Conservation (phyloP, 352 stramenopile genomes). For the Thalassiosira delicatula region DNA sequence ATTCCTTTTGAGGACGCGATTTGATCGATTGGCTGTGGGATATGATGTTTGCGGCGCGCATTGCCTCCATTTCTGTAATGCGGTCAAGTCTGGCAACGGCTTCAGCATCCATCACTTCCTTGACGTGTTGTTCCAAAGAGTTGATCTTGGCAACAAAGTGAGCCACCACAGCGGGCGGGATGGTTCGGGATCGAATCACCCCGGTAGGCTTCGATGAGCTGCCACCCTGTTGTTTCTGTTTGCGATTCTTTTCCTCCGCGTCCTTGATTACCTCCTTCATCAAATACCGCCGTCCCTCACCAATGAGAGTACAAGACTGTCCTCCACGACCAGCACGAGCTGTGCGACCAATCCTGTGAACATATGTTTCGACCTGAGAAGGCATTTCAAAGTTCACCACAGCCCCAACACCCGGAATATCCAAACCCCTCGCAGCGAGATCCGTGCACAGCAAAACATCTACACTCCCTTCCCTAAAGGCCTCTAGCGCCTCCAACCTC, state of each 20-base stretch:
- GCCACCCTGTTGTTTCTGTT: conserved; percentile 44
- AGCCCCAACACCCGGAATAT: conserved; percentile 96
- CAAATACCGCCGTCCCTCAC: conserved; percentile 83
- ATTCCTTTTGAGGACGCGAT: conserved; percentile 76
- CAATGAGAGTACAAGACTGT: conserved; percentile 87
- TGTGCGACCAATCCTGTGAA: conserved; percentile 94
- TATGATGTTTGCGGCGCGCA: conserved; percentile 82
- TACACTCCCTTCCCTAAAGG: conserved; percentile 94
- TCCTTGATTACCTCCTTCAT: conserved; percentile 87
- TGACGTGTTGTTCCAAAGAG: conserved; percentile 79
- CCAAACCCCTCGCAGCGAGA: conserved; percentile 94
- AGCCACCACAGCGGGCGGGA: conserved; percentile 74
- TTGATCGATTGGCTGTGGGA: conserved; percentile 80
- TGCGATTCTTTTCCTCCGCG: conserved; percentile 71
- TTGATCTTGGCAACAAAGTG: conserved; percentile 84
- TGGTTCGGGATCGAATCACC: conserved; percentile 80
- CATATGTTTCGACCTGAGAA: conserved; percentile 97
- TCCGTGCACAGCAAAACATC: conserved; percentile 96
- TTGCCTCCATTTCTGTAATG: conserved; percentile 83
- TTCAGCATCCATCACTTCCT: conserved; percentile 82
- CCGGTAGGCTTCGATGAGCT: conserved; percentile 43
- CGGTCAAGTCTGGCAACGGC: conserved; percentile 82
- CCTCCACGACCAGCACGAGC: conserved; percentile 94
- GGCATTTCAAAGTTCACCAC: conserved; percentile 98
- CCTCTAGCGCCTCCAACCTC: conserved; percentile 89